A percentile compares a stretch with the other conserved stretches of the same genome.
Evolutionary conservation across 345 rosid species (phyloP).

Genomic region (Isatis tinctoria): DNA sequence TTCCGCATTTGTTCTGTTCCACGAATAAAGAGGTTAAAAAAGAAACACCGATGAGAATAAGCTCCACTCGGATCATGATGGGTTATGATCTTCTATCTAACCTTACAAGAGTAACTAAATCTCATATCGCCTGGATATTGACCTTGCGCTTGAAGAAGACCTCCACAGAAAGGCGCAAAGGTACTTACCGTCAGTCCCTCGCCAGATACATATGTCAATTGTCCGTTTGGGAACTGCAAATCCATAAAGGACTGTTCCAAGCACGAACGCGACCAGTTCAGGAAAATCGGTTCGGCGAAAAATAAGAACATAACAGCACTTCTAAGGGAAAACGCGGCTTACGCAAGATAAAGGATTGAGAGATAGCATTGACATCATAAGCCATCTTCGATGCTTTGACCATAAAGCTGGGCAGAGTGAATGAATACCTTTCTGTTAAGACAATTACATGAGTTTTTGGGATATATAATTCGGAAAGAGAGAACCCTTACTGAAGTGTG

Average conservation of each 20-base stretch:
- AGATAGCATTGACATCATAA: constrained; percentile 94
- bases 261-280: not conserved
- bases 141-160: constrained; percentile 96
- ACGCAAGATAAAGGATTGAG: constrained; percentile 90
- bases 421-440: constrained; percentile 79
- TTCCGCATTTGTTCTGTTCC: constrained; percentile 36
- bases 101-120: constrained; percentile 87
- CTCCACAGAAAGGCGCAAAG: constrained; percentile 73
- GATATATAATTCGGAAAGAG: not conserved
- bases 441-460: not conserved
- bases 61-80: not conserved
- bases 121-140: constrained; percentile 98
- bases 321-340: constrained; percentile 28
- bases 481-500: not conserved
- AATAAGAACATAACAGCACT: not conserved
- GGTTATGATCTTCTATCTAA: constrained; percentile 16
- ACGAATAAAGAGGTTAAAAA: not conserved
- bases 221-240: constrained; percentile 94
- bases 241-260: constrained; percentile 76
- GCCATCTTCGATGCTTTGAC: constrained; percentile 98
- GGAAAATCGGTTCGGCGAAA: not conserved
- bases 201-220: constrained; percentile 79
- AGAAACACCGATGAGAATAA: not conserved
- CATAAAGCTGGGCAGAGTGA: constrained; percentile 93
- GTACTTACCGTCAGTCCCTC: constrained; percentile 90